These are phyloP conservation scores for Phytophthora meadii DNA, from an alignment of 352 stramenopile genomes.

Conservation along the genomic window DNA sequence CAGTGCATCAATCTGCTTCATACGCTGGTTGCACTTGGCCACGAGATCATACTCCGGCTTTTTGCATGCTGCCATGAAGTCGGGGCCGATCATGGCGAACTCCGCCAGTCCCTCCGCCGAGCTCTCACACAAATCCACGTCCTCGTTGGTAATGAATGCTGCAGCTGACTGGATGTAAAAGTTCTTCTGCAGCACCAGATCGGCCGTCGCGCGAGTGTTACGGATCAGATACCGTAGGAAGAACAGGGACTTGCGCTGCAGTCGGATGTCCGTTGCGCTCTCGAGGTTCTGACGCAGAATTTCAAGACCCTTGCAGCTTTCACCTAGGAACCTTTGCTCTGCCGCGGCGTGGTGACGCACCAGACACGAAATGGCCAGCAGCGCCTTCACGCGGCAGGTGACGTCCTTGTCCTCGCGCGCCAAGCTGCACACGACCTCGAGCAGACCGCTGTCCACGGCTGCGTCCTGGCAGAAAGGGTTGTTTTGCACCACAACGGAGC, in stretches of 20 bases:
- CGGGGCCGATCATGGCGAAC: slow-evolving; percentile 65
- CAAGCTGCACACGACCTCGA: slow-evolving; percentile 75
- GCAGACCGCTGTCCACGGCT: slow-evolving; percentile 60
- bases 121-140: slow-evolving; percentile 84
- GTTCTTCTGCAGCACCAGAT: slow-evolving; percentile 47
- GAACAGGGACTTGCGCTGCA: slow-evolving; percentile 87
- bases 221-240: slow-evolving; percentile 84
- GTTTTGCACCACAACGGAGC: slow-evolving; percentile 87
- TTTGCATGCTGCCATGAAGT: slow-evolving; percentile 70
- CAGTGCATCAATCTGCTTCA: slow-evolving; percentile 68
- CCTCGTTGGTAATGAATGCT: slow-evolving; percentile 65
- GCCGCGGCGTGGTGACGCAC: slow-evolving; percentile 74
- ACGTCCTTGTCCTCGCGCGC: slow-evolving; percentile 65
- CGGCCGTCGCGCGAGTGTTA: slow-evolving; percentile 59
- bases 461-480: slow-evolving; percentile 85
- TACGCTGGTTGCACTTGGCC: slow-evolving; percentile 55
- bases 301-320: slow-evolving; percentile 60
- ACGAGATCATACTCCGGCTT: slow-evolving; percentile 53
- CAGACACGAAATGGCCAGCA: slow-evolving; percentile 86
- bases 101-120: slow-evolving; percentile 74
- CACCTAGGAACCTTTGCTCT: slow-evolving; percentile 65
- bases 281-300: slow-evolving; percentile 67
- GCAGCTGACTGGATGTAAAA: slow-evolving; percentile 59
- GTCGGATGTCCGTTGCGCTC: slow-evolving; percentile 57
- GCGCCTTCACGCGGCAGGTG: slow-evolving; percentile 76